Percentiles rank a stretch among this genome's conserved stretches.
Conservation (phyloP, 257 asterid genomes). For the Solanum ossicruentum region DNA sequence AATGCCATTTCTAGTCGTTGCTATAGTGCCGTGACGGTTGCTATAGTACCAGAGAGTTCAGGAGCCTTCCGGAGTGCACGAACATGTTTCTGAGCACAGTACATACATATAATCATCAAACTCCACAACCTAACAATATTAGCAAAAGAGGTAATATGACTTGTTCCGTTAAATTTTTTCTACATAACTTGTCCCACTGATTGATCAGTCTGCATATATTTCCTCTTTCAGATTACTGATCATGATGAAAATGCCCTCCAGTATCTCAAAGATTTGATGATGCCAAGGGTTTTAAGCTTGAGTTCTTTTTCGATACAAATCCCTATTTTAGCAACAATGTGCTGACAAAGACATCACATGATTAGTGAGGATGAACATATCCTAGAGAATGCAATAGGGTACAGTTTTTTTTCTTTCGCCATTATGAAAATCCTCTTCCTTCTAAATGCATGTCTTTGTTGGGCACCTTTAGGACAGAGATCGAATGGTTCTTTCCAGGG, state of each 20-base stretch:
- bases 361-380: conserved; percentile 85
- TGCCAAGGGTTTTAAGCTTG: conserved; percentile 78
- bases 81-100: too few species aligned
- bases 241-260: conserved; percentile 70
- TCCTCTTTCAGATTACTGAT: conserved; percentile 40
- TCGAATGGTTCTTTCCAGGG: conserved; percentile 62
- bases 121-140: too few species aligned
- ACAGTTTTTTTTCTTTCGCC: background rate
- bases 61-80: too few species aligned
- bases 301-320: conserved; percentile 46
- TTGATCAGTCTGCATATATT: background rate
- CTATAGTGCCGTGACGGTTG: too few species aligned
- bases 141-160: conserved; percentile 51
- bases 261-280: conserved; percentile 52
- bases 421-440: background rate
- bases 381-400: conserved; percentile 91
- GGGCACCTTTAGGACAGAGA: conserved; percentile 44
- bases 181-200: background rate
- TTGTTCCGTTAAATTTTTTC: background rate
- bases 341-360: conserved; percentile 70
- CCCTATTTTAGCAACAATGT: conserved; percentile 56
- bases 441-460: background rate
- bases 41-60: too few species aligned
- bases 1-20: too few species aligned
- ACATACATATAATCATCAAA: too few species aligned